phyloP scores from a whole-genome alignment of 2,329 filamentous ascomycete species.

The Cercospora canescens region DNA sequence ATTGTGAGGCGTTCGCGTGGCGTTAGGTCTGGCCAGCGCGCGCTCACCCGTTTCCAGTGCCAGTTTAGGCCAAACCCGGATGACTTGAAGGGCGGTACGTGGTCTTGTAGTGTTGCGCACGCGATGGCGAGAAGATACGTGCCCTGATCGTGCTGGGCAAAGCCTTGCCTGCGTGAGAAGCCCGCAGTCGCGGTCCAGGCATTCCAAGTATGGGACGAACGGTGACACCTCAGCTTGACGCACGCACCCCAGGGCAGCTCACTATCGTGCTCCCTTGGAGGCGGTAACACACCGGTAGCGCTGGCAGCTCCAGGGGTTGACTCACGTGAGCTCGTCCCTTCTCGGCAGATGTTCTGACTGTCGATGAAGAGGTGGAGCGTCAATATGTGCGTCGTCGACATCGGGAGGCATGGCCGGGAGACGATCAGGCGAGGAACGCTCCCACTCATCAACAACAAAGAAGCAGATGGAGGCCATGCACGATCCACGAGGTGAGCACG shows the following conservation, averaged over 20 bases:
- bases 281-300: background rate
- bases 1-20: slow-evolving; percentile 1
- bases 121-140: background rate
- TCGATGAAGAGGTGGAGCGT: background rate
- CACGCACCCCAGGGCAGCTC: background rate
- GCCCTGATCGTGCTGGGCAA: background rate
- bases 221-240: background rate
- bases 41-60: background rate
- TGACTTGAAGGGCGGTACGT: background rate
- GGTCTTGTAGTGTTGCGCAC: background rate
- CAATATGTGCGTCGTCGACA: background rate
- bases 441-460: too few species aligned
- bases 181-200: background rate
- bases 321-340: background rate
- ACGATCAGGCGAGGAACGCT: too few species aligned
- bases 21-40: background rate
- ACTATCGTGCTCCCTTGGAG: background rate
- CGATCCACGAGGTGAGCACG: background rate
- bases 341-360: background rate
- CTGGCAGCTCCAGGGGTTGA: background rate
- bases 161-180: background rate
- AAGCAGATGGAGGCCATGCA: background rate
- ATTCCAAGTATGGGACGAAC: background rate
- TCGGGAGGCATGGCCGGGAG: background rate
- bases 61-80: background rate